Base-by-base conservation (phyloP, 768 basidiomycete genomes). In the Termitomyces sp. region DNA sequence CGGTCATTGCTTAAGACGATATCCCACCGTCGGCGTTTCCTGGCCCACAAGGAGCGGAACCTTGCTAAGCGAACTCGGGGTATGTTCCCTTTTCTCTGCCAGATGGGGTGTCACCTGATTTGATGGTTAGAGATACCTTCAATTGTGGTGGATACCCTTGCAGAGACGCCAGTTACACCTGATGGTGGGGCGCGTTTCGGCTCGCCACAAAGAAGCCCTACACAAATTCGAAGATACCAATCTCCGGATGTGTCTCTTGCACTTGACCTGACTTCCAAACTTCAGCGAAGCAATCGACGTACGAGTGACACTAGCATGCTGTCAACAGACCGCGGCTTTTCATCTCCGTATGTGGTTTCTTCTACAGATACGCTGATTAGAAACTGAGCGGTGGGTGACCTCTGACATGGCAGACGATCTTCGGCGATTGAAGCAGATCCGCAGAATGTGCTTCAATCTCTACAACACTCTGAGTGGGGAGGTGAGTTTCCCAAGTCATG, bases 1-100 rank as follows among this genome's bases (percentile, higher is more conserved):
- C 80, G 84, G 41, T 93, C 91, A 0, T 67, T 93, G 47, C 71
- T 97, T n/a, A 78, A 79, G 55, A 88, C 86, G 53, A 87, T 93
- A 44, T 81, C 84, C 7, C 80, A 79, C 58, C 84, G 92, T 5
- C 78, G 87, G 40, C 77, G 82, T 53, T 93, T 86, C 71, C 64
- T 90, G 43, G 78, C 74, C 1, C 58, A 73, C 54, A 70, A 77
- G 50, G 80, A 84, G 57, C 66, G 75, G 51, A 71, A 70, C 32
- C 61, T 66, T 70, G 11, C 68, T 67, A 60, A 68, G 64, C 58
- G 73, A 26, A 71, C 73, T 57, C 65, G 71, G 64, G 80, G 81
- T 80, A 57, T 38, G 65, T 62, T 15, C 38, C 17, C 37, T 35
- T 5, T 28, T 41, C 21, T 32, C 12, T 24, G 52, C 15, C 8